Percentiles rank a stretch among this genome's conserved stretches.
phyloP scores from a whole-genome alignment of 1,284 basidiomycete species.

The Inonotus hispidus region DNA sequence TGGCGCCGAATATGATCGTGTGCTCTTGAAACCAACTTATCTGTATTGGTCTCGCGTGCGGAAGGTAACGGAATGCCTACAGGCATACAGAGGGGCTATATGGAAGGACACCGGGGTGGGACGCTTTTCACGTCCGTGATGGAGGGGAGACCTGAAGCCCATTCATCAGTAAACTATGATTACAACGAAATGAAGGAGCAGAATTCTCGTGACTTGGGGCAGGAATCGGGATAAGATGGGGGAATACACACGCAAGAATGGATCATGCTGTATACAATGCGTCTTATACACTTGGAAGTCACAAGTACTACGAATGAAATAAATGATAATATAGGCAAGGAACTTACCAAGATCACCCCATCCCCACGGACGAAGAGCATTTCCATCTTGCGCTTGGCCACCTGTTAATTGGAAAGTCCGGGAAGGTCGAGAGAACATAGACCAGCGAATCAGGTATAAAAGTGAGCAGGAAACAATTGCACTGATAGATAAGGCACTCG shows the following conservation, averaged over 20 bases:
- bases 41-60: background rate
- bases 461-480: background rate
- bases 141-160: slow-evolving; percentile 11
- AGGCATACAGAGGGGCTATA: background rate
- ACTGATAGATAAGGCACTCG: slow-evolving; percentile 29
- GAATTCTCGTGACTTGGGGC: background rate
- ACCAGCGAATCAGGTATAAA: background rate
- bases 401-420: slow-evolving; percentile 40
- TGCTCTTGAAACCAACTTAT: background rate
- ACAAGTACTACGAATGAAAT: background rate
- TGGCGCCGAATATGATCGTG: background rate
- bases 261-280: background rate
- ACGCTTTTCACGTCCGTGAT: slow-evolving; percentile 1
- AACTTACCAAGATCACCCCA: slow-evolving; percentile 82
- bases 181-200: too few species aligned
- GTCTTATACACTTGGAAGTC: background rate
- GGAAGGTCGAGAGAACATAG: background rate
- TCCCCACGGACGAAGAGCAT: slow-evolving; percentile 99
- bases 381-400: slow-evolving; percentile 91
- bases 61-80: too few species aligned
- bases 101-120: background rate
- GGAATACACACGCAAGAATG: too few species aligned
- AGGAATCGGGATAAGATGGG: background rate
- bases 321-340: background rate
- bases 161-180: background rate